phyloP scores from a whole-genome alignment of 2,329 filamentous ascomycete species.

The Aspergillus tubingensis region DNA sequence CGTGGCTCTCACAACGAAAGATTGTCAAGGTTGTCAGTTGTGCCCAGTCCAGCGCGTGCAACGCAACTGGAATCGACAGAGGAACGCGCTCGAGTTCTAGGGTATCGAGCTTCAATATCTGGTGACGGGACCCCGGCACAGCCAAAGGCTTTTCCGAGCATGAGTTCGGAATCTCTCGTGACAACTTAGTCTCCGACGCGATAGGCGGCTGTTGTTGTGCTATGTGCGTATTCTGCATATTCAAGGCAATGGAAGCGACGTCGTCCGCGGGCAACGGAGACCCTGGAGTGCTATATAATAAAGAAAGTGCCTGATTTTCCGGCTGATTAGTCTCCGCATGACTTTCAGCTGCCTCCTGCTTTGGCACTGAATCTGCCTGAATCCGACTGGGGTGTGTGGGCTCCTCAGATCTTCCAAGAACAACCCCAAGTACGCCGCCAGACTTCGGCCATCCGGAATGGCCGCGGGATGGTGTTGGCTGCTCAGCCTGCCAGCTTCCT shows the following conservation, averaged over 20 bases:
- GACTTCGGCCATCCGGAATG: constrained; percentile 33
- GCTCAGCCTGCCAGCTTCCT: constrained; percentile 18
- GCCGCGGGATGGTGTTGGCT: constrained; percentile 12
- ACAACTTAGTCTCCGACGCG: neutral
- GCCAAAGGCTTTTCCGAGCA: neutral
- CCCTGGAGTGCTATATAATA: neutral
- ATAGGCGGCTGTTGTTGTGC: neutral
- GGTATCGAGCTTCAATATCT: constrained; percentile 62
- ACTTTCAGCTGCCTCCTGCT: constrained; percentile 4
- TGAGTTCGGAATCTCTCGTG: constrained; percentile 11
- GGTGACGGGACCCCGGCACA: constrained; percentile 17
- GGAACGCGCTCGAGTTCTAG: constrained; percentile 75
- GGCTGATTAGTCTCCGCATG: neutral
- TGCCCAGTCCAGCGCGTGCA: constrained; percentile 73
- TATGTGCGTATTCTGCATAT: neutral
- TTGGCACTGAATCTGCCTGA: neutral
- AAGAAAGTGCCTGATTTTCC: neutral
- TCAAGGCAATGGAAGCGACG: neutral
- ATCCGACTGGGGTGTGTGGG: neutral
- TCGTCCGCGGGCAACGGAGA: neutral
- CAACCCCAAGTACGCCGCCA: constrained; percentile 37
- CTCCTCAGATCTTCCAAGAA: constrained; percentile 21
- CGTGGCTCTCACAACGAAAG: constrained; percentile 71
- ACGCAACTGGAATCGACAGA: constrained; percentile 70
- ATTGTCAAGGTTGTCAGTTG: constrained; percentile 71